Evolutionary conservation across 2,329 filamentous ascomycete genomes (phyloP).

Genomic region (Verticillium klebahnii): DNA sequence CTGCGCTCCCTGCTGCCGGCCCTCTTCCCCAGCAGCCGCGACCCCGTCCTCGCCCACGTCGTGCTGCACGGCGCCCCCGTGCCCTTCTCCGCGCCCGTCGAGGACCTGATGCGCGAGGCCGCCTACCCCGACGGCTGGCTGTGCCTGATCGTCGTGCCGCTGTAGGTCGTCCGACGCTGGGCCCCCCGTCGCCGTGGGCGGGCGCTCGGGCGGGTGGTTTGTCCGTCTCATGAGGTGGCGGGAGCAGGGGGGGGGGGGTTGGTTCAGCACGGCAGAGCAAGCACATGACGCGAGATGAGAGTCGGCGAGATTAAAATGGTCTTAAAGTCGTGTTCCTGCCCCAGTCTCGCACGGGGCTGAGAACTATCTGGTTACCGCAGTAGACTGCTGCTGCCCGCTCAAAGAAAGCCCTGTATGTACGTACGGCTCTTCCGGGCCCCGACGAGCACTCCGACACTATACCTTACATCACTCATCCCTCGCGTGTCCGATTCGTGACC

Average conservation of each 20-base stretch:
- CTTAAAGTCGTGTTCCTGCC: neutral
- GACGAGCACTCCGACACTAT: neutral
- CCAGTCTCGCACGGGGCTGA: neutral
- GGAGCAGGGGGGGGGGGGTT: too few relatives aligned
- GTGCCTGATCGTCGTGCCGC: constrained; percentile 73
- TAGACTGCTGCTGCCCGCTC: neutral
- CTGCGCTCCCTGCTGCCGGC: constrained; percentile 71
- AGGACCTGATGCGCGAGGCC: constrained; percentile 76
- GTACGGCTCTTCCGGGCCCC: neutral
- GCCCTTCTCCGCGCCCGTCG: constrained; percentile 73
- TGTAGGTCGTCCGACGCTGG: constrained; percentile 28
- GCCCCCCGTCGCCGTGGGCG: too few relatives aligned
- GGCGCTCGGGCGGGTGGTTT: too few relatives aligned
- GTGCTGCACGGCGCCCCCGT: constrained; percentile 81
- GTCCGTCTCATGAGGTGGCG: too few relatives aligned
- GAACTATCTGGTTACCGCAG: neutral
- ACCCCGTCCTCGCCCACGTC: constrained; percentile 77
- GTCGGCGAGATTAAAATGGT: neutral
- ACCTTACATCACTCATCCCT: neutral
- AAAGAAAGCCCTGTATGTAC: neutral
- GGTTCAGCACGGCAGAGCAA: neutral
- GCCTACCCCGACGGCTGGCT: constrained; percentile 93
- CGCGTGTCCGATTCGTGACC: neutral
- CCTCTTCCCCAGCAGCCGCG: constrained; percentile 82
- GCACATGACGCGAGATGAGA: neutral